Evolutionary conservation across 768 basidiomycete genomes (phyloP).

Genomic region (Hebeloma cylindrosporum): DNA sequence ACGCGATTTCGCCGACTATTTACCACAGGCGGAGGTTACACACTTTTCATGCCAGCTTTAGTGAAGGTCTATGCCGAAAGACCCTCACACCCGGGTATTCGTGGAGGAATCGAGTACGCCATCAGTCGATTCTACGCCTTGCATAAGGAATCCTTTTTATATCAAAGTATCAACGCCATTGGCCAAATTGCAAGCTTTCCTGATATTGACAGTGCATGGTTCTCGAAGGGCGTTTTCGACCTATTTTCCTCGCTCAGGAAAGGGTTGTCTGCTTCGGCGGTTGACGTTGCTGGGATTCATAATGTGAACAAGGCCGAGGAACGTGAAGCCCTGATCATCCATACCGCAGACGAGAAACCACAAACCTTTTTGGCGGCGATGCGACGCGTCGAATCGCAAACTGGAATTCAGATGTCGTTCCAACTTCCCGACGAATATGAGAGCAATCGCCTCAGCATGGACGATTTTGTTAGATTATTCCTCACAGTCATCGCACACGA

Average conservation of each 20-base stretch:
- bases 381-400: constrained; percentile 42
- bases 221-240: constrained; percentile 55
- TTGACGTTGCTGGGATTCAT: constrained; percentile 68
- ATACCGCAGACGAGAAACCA: constrained; percentile 70
- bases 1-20: constrained; percentile 79
- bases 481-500: constrained; percentile 81
- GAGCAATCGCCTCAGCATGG: constrained; percentile 52
- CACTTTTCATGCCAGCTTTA: constrained; percentile 71
- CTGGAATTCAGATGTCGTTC: constrained; percentile 40
- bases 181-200: constrained; percentile 54
- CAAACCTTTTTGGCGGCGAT: constrained; percentile 65
- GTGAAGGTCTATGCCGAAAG: constrained; percentile 70
- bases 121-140: constrained; percentile 71
- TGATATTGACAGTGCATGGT: constrained; percentile 46
- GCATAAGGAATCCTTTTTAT: constrained; percentile 72
- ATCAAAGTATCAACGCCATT: constrained; percentile 67
- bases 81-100: constrained; percentile 55
- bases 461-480: constrained; percentile 69
- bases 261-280: constrained; percentile 36
- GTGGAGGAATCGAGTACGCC: constrained; percentile 68
- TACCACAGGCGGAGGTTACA: constrained; percentile 68
- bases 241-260: constrained; percentile 59
- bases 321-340: constrained; percentile 66
- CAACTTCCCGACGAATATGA: constrained; percentile 63
- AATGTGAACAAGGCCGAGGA: constrained; percentile 64